Base-by-base conservation (phyloP, 164 flowering plant genomes). In the Vitis amurensis region DNA sequence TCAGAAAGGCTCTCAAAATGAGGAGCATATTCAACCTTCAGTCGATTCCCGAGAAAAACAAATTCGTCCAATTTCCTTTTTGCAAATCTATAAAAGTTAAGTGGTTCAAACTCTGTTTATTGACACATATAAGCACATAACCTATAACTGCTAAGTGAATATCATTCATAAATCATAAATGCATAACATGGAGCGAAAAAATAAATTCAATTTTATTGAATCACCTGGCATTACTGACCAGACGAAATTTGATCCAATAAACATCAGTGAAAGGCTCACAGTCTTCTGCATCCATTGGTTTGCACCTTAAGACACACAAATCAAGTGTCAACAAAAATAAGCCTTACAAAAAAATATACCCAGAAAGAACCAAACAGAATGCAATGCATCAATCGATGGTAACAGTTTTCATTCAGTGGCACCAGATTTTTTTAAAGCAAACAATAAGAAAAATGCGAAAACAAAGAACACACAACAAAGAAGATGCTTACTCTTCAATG, bases 281-380 rank as follows among this genome's bases (percentile, higher is more conserved):
- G 8, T 91, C 98, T 76, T 95, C 98, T 55, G 75, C 94, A 83
- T 95, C 98, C 99, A 95, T 90, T 27, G 96, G 94, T 70, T 90
- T 91, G 74, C 82, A 91, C 77, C 96, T 92, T 68, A 71, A 71
- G 56, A 70, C 7, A 70, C 7, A 37, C 44, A 37, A 37, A 37
- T 37, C 44, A 37, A 37, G 44, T 6, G 4, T 6, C 44, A 6
- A 3, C 44, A 37, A 37, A 37, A 37, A 37, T 37, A 0, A 3
- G 8, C 44, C 7, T 6, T 6, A 37, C 27, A 37, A 37, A 37
- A 37, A 2, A 37, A 37, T 4, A 4, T 0, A 37, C 7, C 44
- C 44, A 37, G 44, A 37, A 37, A 37, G 44, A 37, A 37, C 44
- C 44, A 37, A 37, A 6, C 44, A 37, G 44, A 37, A 37, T 37